These are phyloP conservation scores for Eucommia ulmoides DNA, from an alignment of 257 asterid species.

Conservation along the genomic window DNA sequence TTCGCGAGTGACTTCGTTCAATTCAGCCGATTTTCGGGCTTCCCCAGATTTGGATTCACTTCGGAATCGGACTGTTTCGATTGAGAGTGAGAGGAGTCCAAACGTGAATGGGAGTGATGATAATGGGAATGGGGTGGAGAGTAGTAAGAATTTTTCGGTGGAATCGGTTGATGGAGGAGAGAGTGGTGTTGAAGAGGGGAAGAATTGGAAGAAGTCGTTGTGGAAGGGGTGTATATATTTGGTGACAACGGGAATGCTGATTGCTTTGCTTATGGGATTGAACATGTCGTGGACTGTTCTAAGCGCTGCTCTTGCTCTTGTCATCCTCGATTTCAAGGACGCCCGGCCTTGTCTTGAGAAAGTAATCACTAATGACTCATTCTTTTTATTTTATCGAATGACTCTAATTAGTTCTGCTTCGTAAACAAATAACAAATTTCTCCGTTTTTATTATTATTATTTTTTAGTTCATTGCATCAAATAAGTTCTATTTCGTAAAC, in stretches of 20 bases:
- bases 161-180: too few species aligned
- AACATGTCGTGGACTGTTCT: neutral
- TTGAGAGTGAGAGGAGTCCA: neutral
- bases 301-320: neutral
- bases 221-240: neutral
- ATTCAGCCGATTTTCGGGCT: neutral
- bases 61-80: neutral
- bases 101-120: neutral
- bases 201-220: neutral
- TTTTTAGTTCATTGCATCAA: too few species aligned
- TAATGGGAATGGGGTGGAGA: neutral
- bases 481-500: too few species aligned
- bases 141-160: neutral
- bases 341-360: neutral
- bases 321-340: neutral
- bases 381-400: too few species aligned
- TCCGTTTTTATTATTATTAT: too few species aligned
- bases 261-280: neutral
- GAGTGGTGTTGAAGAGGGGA: too few species aligned
- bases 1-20: neutral
- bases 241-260: neutral
- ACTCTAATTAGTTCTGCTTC: too few species aligned
- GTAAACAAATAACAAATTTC: too few species aligned
- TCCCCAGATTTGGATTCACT: too few species aligned
- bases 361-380: too few species aligned